Conservation (phyloP, 176 grass and related monocot genomes). For the Secale cereale region DNA sequence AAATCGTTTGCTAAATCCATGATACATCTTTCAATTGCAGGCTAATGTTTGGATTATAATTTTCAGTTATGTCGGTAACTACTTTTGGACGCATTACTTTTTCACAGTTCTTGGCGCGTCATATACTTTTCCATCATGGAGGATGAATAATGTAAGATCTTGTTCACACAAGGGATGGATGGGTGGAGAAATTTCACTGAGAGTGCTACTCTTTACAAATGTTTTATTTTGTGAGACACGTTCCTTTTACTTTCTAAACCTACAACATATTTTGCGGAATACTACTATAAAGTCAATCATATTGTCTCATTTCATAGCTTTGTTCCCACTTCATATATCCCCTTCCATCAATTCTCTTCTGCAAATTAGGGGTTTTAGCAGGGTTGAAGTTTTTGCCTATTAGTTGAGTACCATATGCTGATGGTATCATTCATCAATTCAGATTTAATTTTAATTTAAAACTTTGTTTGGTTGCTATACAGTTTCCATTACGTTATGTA, state of each 20-base stretch:
- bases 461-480: background rate
- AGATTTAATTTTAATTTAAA: background rate
- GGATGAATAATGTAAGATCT: constrained; percentile 93
- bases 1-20: constrained; percentile 24
- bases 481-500: background rate
- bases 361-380: background rate
- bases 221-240: background rate
- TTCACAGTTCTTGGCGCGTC: constrained; percentile 94
- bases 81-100: constrained; percentile 99
- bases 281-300: background rate
- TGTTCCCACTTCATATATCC: background rate
- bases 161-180: background rate
- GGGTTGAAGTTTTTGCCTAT: background rate
- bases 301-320: background rate
- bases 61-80: constrained; percentile 99
- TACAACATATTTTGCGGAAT: background rate
- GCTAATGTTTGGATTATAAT: constrained; percentile 96
- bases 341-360: background rate
- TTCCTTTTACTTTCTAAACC: background rate
- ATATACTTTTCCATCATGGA: constrained; percentile 98
- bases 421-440: background rate
- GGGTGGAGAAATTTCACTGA: background rate
- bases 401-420: background rate
- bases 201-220: background rate
- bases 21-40: constrained; percentile 47